Base-by-base conservation (phyloP, 331 rosid genomes). In the Malus hybrid region DNA sequence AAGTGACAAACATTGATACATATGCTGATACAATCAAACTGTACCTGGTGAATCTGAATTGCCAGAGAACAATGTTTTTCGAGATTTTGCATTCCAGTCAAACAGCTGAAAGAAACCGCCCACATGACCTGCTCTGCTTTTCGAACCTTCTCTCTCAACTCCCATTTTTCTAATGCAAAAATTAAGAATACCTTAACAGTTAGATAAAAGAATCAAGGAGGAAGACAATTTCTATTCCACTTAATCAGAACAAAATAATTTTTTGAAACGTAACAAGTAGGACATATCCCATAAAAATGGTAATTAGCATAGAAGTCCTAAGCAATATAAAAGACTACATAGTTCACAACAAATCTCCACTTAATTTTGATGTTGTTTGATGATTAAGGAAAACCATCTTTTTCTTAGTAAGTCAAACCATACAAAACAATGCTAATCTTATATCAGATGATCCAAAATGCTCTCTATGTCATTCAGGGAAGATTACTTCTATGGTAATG, bases 51-150 rank as follows among this genome's bases (percentile, higher is more conserved):
- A 71, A 55, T 87, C 95, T 32, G 86, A 78, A 76, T 90, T 90
- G 80, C 84, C 78, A 7, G 96, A 77, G 82, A 94, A 94, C 68
- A 94, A 80, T 73, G 89, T 94, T 82, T 94, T 94, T 8, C 96
- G 88, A 9, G 97, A 88, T 83, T 94, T 94, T 42, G 98, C 80
- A 57, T 81, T 90, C 97, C 98, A 94, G 78, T 94, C 98, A 76
- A 94, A 94, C 83, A 94, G 81, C 36, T 94, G 96, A 69, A 94
- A 87, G 76, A 94, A 91, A 39, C 96, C 89, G 61, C 98, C 96
- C 44, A 79, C 93, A 67, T 91, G 85, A 68, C 92, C 86, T 75
- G 90, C 88, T 73, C 93, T 93, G 79, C 71, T 74, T 85, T 77
- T 91, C 15, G 76, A 76, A 79, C 90, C 90, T 65, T 91, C 96